Evolutionary conservation across 768 basidiomycete genomes (phyloP).

Genomic region (Lactifluus hygrophoroides): DNA sequence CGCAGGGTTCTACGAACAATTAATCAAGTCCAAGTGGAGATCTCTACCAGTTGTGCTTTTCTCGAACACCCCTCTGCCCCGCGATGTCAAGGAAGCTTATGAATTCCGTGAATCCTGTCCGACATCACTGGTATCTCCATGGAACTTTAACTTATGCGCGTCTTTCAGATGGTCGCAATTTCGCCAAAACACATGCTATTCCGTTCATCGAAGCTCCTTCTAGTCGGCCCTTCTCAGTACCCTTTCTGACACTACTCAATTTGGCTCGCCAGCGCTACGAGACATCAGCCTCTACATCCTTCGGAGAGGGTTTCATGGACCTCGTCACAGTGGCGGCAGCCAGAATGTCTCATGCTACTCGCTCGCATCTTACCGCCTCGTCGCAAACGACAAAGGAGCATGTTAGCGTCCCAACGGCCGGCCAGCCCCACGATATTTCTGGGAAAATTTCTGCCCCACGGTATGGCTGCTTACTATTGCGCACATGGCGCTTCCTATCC

Average conservation of each 20-base stretch:
- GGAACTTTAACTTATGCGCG: neutral
- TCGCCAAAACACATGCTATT: slow-evolving; percentile 1
- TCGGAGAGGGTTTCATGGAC: slow-evolving; percentile 4
- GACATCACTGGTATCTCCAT: neutral
- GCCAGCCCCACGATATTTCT: neutral
- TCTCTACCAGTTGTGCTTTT: slow-evolving; percentile 11
- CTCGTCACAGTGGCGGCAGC: slow-evolving; percentile 13
- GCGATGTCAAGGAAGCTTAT: neutral
- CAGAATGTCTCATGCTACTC: neutral
- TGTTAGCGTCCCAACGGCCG: neutral
- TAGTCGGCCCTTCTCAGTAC: neutral
- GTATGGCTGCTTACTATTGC: neutral
- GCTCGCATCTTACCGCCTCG: neutral
- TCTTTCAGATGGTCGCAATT: neutral
- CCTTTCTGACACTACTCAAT: slow-evolving; percentile 2
- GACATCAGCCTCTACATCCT: neutral
- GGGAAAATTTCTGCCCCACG: neutral
- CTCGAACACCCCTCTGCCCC: neutral
- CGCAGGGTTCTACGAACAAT: slow-evolving; percentile 3
- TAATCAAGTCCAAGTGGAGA: slow-evolving; percentile 9
- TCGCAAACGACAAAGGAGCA: neutral
- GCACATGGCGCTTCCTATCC: neutral
- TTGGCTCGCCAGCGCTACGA: slow-evolving; percentile 2
- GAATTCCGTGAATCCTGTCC: neutral
- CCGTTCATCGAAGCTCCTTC: slow-evolving; percentile 4